Evolutionary conservation across 2,329 filamentous ascomycete species (phyloP).

Genomic region (Botrytis fragariae): DNA sequence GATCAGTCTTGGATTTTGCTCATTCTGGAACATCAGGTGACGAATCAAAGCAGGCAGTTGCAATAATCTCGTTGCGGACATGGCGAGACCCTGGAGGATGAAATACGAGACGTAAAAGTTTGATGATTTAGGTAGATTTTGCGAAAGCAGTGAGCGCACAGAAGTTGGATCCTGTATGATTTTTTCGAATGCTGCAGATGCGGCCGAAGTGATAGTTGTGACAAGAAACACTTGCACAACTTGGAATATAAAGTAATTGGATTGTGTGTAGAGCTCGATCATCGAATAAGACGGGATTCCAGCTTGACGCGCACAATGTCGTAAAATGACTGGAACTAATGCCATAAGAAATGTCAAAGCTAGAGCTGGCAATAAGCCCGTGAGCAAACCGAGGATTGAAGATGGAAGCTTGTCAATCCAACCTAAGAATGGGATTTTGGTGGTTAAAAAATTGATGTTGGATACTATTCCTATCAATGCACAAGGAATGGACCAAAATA

Average conservation of each 20-base stretch:
- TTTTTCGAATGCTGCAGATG: conserved; percentile 51
- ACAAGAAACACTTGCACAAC: conserved; percentile 67
- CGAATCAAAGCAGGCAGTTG: conserved; percentile 58
- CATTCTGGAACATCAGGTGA: conserved; percentile 53
- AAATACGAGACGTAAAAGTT: conserved; percentile 71
- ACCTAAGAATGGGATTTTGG: conserved; percentile 51
- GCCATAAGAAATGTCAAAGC: conserved; percentile 60
- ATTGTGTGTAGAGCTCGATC: conserved; percentile 61
- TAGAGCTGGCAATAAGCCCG: conserved; percentile 59
- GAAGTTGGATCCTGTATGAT: conserved; percentile 51
- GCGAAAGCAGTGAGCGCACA: conserved; percentile 50
- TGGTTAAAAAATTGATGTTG: conserved; percentile 56
- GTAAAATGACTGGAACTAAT: conserved; percentile 58
- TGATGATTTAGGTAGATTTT: conserved; percentile 58
- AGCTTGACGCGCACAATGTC: conserved; percentile 57
- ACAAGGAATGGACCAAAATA: conserved; percentile 70
- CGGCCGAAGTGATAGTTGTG: conserved; percentile 62
- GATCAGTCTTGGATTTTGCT: conserved; percentile 62
- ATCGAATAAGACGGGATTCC: conserved; percentile 58
- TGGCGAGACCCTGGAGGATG: conserved; percentile 62
- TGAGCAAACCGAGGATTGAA: conserved; percentile 58
- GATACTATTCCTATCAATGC: conserved; percentile 62
- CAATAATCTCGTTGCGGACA: conserved; percentile 57
- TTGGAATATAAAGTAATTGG: conserved; percentile 62
- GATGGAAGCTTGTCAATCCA: conserved; percentile 58